Evolutionary conservation across 129 eudicot genomes (phyloP), one percentile per base, ranked within the genome.

Genomic region (Chrysanthemum makinoi): DNA sequence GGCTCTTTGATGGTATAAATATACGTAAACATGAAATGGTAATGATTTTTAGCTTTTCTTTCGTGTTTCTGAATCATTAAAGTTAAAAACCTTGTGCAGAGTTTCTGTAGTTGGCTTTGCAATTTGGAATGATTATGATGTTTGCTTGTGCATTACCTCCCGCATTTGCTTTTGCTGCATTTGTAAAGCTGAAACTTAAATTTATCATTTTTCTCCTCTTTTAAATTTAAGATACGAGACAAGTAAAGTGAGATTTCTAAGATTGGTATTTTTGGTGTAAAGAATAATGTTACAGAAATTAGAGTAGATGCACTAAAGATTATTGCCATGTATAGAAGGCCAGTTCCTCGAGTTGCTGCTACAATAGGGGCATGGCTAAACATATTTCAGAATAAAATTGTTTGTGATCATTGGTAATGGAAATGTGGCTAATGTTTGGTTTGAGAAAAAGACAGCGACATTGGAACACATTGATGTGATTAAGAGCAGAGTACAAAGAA

Each of bases 81-180:
- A 17, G 19, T 65, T 39, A 61, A 20, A 35, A 52, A 54, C 17
- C 17, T 35, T 65, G 5, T 73, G 84, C 96, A 94, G 99, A 94
- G 52, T 90, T 94, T 81, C 82, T 94, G 78, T 97, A 90, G 81
- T 58, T 94, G 84, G 83, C 96, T 19, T 80, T 94, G 91, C 99
- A 94, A 74, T 94, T 94, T 81, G 99, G 99, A 46, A 87, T 86
- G 93, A 79, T 94, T 75, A 94, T 90, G 94, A 94, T 94, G 99
- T 94, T 94, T 84, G 97, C 97, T 20, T 89, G 99, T 69, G 99
- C 97, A 17, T 94, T 86, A 66, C 99, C 99, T 10, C 99, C 86
- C 22, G 92, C 91, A n/a, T 94, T 94, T 74, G 89, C 86, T 73
- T 87, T 94, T 74, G 96, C 96, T 56, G 83, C 86, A 6, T 66